phyloP scores from a whole-genome alignment of 2,329 filamentous ascomycete genomes.

The Seiridium unicorne region DNA sequence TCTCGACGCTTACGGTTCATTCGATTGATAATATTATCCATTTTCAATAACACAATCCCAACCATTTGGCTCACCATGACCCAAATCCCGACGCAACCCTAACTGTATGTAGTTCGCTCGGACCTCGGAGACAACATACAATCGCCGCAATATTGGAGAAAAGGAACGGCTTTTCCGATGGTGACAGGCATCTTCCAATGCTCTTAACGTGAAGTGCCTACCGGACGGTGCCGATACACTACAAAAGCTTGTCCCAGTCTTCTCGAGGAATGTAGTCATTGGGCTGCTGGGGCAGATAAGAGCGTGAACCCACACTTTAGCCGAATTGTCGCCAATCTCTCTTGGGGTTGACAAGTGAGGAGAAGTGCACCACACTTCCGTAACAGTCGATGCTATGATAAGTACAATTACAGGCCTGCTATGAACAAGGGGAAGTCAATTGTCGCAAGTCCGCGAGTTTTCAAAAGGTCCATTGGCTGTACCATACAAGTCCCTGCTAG shows the following conservation, averaged over 20 bases:
- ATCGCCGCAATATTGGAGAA: background rate
- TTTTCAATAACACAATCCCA: background rate
- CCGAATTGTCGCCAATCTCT: background rate
- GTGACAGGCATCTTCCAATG: background rate
- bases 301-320: background rate
- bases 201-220: background rate
- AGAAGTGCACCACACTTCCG: too few relatives aligned
- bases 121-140: background rate
- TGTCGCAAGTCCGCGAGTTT: background rate
- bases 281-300: background rate
- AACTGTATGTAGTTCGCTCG: too few relatives aligned
- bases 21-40: constrained; percentile 4
- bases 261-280: background rate
- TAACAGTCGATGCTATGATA: too few relatives aligned
- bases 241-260: background rate
- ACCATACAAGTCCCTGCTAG: background rate
- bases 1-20: background rate
- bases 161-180: background rate
- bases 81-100: background rate
- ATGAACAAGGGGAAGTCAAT: background rate
- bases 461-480: background rate
- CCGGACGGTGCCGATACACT: background rate
- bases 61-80: background rate
- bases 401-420: too few relatives aligned
- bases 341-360: background rate